Evolutionary conservation across 441 rosid genomes (phyloP), one percentile per base, ranked within the genome.

Genomic region (Arabidopsis hybrid): DNA sequence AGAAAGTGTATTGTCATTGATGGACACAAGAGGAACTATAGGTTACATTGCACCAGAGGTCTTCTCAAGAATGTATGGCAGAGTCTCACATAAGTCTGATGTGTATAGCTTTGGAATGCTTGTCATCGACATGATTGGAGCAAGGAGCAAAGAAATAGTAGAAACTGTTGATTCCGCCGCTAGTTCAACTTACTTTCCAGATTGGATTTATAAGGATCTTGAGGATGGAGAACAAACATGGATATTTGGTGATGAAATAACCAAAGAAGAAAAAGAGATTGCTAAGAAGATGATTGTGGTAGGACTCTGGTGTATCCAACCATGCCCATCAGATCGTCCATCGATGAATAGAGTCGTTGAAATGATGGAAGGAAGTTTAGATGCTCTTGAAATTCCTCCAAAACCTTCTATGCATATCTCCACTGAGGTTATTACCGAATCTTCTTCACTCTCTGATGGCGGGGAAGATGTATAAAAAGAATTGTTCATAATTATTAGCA

Each of bases 41-140:
- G 66, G 74, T 3, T 71, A 71, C 42, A 69, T 60, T 51, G 60
- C 75, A 21, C 74, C 74, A 0, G 74, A 60, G 57, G 42, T 58
- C 21, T 38, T 60, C 13, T 71, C 75, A 5, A 50, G 51, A 26
- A 39, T 58, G 36, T 69, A 58, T 11, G 65, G 65, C 16, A 21
- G 57, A 18, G 21, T 69, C 46, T 69, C 73, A 5, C 73, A 57
- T 32, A 69, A 58, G 9, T 69, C 73, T 13, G 65, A 69, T 45
- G 73, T 69, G 21, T 69, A 69, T 45, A 69, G 73, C 36, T 69
- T 34, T 34, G 65, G 46, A 12, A 69, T 69, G 73, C 12, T 69
- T 45, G 36, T 69, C 9, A 42, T 67, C 32, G 63, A 67, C 18
- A 67, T 67, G 63, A 58, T 67, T 1, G 72, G 72, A 26, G 72